Conservation (phyloP, 352 stramenopile species). For the Peronospora destructor region DNA sequence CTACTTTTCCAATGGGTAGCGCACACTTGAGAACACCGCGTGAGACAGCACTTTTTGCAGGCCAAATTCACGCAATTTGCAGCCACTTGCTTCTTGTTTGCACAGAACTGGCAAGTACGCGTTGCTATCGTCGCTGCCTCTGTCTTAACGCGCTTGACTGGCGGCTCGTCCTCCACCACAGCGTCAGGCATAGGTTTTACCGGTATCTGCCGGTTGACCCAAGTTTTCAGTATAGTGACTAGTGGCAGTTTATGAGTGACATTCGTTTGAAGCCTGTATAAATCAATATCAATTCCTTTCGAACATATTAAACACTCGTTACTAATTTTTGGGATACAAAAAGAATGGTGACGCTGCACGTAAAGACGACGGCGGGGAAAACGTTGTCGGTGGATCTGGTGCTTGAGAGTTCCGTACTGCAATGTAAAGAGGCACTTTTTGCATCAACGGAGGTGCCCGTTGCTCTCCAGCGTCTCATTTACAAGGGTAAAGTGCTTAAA, state of each 20-base stretch:
- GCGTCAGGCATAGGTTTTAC: neutral
- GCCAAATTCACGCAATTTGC: slow-evolving; percentile 35
- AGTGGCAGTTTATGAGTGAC: neutral
- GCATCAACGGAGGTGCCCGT: slow-evolving; percentile 55
- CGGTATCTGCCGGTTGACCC: neutral
- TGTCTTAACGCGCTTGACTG: slow-evolving; percentile 18
- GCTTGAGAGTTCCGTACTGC: slow-evolving; percentile 59
- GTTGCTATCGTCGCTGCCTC: slow-evolving; percentile 3
- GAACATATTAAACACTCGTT: neutral
- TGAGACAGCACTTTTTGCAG: slow-evolving; percentile 72
- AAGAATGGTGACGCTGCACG: slow-evolving; percentile 63
- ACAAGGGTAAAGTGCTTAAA: slow-evolving; percentile 88
- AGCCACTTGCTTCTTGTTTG: slow-evolving; percentile 39
- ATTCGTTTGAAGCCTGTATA: neutral
- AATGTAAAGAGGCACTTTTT: slow-evolving; percentile 77
- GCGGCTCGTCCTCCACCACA: slow-evolving; percentile 1
- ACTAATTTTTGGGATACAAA: neutral
- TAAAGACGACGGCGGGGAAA: slow-evolving; percentile 80
- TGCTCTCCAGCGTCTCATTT: slow-evolving; percentile 83
- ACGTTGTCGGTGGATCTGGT: slow-evolving; percentile 72
- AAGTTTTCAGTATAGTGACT: neutral
- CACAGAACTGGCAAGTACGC: slow-evolving; percentile 37
- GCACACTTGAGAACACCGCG: slow-evolving; percentile 34
- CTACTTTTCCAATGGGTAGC: slow-evolving; percentile 33
- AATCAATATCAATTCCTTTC: neutral